Evolutionary conservation across 352 stramenopile genomes (phyloP), one percentile per base, ranked within the genome.

Genomic region (Phytophthora fragariae): DNA sequence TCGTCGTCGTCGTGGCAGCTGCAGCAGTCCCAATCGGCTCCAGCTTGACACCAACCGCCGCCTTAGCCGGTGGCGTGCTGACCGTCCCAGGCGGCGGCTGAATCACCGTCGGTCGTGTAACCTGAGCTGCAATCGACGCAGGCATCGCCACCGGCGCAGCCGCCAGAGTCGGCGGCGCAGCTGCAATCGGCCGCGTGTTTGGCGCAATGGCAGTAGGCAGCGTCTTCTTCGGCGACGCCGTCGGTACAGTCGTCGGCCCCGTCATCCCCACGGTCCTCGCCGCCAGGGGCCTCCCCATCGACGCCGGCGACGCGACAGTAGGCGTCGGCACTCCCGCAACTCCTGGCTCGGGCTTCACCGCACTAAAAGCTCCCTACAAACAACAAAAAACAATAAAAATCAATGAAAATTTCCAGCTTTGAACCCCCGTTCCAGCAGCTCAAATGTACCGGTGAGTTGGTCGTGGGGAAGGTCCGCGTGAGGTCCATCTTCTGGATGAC

Each of bases 401-500:
- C 15, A 47, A 47, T n/a, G 14, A n/a, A 6, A n/a, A 2, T 11
- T 47, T 47, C 39, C 39, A 47, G 11, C 5, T 5, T 7, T 47
- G 3, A 39, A 10, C 39, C 14, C n/a, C 39, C 14, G 19, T 17
- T 1, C 9, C 49, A 62, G 15, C 10, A 64, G n/a, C 55, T 12
- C 35, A 19, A 44, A 24, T 47, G 41, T 53, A 79, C 72, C 52
- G 68, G 44, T 14, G 70, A 21, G 35, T 67, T 77, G n/a, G 44
- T 73, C 10, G 75, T 70, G 7, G 85, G 86, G 61, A 92, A 87
- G 7, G 86, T 89, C 21, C 85, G 73, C 11, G 88, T 87, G 15
- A 94, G 75, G 29, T 95, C 85, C 74, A 96, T 91, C 61, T 94
- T 92, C 76, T 96, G 90, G 56, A 92, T 93, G 12, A 96, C 77